These are phyloP conservation scores for Garcia nutans DNA, from an alignment of 345 rosid genomes.

Conservation along the genomic window DNA sequence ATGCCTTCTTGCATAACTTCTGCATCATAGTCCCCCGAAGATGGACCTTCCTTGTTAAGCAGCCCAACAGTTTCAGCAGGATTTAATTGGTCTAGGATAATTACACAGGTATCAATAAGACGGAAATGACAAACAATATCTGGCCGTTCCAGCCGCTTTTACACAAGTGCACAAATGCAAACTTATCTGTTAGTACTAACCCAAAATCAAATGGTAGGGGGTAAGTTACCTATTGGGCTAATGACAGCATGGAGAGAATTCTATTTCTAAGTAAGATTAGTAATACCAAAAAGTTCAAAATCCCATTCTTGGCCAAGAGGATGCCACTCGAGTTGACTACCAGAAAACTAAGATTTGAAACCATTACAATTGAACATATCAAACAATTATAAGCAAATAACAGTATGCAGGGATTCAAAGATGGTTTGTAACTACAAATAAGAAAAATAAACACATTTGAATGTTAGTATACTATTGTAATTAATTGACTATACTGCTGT, in stretches of 20 bases:
- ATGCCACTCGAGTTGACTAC: neutral
- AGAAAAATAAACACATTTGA: neutral
- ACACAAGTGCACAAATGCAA: neutral
- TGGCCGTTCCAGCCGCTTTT: neutral
- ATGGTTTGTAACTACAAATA: neutral
- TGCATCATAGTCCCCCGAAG: constrained; percentile 22
- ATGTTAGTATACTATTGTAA: too few relatives aligned
- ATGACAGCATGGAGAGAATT: neutral
- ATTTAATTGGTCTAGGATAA: constrained; percentile 21
- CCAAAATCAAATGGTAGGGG: neutral
- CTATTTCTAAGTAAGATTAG: neutral
- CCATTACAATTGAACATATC: neutral
- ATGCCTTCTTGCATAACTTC: constrained; percentile 46
- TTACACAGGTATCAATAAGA: neutral
- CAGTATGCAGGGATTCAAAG: neutral
- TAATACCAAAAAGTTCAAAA: neutral
- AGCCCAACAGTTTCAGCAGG: constrained; percentile 39
- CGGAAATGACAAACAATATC: neutral
- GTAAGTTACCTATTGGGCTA: neutral
- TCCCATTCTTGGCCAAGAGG: neutral
- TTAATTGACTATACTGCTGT: too few relatives aligned
- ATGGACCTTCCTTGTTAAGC: constrained; percentile 35
- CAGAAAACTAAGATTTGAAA: neutral
- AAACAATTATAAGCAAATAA: neutral
- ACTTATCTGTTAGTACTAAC: neutral